Conservation (phyloP, 2,329 filamentous ascomycete genomes). For the Microdochium nivale region DNA sequence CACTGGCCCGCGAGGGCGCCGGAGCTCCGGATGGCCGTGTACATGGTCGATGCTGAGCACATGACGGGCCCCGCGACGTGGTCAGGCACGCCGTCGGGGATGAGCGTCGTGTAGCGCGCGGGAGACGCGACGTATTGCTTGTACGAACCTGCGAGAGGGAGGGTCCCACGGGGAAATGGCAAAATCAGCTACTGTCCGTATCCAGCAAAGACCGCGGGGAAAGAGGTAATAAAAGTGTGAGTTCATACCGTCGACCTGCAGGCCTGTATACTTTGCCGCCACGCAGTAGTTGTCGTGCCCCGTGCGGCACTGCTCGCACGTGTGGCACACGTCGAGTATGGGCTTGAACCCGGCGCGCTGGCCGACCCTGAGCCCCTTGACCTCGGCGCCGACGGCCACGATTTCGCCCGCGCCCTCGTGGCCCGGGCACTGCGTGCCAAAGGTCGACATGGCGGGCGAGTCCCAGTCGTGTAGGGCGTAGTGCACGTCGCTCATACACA, state of each 20-base stretch:
- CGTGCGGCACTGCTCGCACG: slow-evolving; percentile 24
- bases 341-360: slow-evolving; percentile 30
- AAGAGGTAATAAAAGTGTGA: background rate
- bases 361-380: slow-evolving; percentile 20
- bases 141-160: slow-evolving; percentile 33
- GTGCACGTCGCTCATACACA: slow-evolving; percentile 11
- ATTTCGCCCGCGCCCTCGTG: slow-evolving; percentile 30
- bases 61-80: slow-evolving; percentile 50
- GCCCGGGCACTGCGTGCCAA: slow-evolving; percentile 13
- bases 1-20: slow-evolving; percentile 40
- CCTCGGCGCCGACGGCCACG: slow-evolving; percentile 21
- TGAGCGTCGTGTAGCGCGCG: slow-evolving; percentile 42
- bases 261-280: slow-evolving; percentile 5
- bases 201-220: no score
- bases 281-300: slow-evolving; percentile 24
- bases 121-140: slow-evolving; percentile 51
- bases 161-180: background rate
- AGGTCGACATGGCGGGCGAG: slow-evolving; percentile 5
- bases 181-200: background rate
- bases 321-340: slow-evolving; percentile 19
- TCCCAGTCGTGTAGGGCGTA: slow-evolving; percentile 9
- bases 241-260: slow-evolving; percentile 4
- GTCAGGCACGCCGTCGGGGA: slow-evolving; percentile 38
- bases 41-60: slow-evolving; percentile 50
- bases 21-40: slow-evolving; percentile 44